Evolutionary conservation across 192 early-diverging fungal genomes (phyloP).

Genomic region (Coemansia sp.): DNA sequence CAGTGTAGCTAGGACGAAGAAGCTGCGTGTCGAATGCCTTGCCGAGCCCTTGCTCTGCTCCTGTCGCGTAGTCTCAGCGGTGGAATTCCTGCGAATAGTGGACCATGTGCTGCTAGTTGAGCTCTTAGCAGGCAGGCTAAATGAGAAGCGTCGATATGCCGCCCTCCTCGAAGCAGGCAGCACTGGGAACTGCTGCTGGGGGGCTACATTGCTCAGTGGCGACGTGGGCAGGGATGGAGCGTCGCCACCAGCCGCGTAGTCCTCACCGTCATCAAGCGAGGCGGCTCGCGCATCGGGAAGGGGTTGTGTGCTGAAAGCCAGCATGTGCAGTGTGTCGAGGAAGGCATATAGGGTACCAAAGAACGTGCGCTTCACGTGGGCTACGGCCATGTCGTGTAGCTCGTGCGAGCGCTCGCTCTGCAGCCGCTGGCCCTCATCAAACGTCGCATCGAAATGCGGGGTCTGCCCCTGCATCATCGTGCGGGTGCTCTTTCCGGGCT

Average conservation of each 20-base stretch:
- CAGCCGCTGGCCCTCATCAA: conserved; percentile 44
- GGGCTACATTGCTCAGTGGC: background rate
- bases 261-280: background rate
- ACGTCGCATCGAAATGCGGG: conserved; percentile 43
- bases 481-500: conserved; percentile 45
- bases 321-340: conserved; percentile 77
- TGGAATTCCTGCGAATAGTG: conserved; percentile 25
- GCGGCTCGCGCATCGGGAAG: background rate
- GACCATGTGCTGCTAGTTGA: background rate
- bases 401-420: conserved; percentile 56
- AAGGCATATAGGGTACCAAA: conserved; percentile 71
- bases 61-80: conserved; percentile 13
- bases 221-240: background rate
- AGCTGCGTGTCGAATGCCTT: conserved; percentile 31
- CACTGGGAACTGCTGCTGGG: background rate
- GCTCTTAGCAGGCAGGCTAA: conserved; percentile 28
- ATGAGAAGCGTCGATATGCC: conserved; percentile 38
- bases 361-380: conserved; percentile 63
- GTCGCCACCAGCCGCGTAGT: background rate
- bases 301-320: conserved; percentile 42
- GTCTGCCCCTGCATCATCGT: conserved; percentile 39
- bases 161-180: conserved; percentile 30
- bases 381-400: conserved; percentile 49
- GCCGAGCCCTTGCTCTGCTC: conserved; percentile 7
- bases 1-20: conserved; percentile 69